Evolutionary conservation across 768 basidiomycete species (phyloP), one percentile per base, ranked within the genome.

Genomic region (Coprinellus aureogranulatus): DNA sequence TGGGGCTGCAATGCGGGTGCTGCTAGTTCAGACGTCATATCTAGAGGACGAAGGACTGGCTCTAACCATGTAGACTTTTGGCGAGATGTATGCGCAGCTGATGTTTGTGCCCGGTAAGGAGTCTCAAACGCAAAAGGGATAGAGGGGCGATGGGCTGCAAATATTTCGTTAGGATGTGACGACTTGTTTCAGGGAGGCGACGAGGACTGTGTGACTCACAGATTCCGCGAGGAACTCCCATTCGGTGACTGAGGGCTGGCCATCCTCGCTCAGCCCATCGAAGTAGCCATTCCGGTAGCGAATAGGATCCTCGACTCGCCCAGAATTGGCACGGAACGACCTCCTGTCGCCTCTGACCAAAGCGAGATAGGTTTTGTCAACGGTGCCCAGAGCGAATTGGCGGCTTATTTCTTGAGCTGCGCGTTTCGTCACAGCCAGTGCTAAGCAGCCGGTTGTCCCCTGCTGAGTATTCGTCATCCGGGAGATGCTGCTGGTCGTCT

Each of bases 31-130:
- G 56, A 14, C 14, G 34, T 25, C 3, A n/a, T n/a, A n/a, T n/a
- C n/a, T n/a, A n/a, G n/a, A 37, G 37, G 51, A 48, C 23, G 18
- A 20, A 4, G 57, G 27, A 22, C 42, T 39, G 39, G 16, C 62
- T 11, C 73, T 12, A 57, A 83, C 86, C 70, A 50, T 76, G 73
- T 53, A 88, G 66, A 55, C 71, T 72, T 48, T 79, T 73, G 1
- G 87, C 79, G 30, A 85, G 66, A 59, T 89, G 88, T 14, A 87
- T 73, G n/a, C 88, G 80, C 30, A 89, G 78, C 62, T 89, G 88
- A 57, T 89, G 88, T 66, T 89, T 89, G 54, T 81, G 68, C 3
- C 87, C 88, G 16, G 88, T 88, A 50, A 80, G 69, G 20, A 87
- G 75, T 11, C 72, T 75, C 16, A 89, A 73, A 39, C 75, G 77